These are phyloP conservation scores for Melampsora americana DNA, from an alignment of 1,284 basidiomycete species.

Conservation along the genomic window DNA sequence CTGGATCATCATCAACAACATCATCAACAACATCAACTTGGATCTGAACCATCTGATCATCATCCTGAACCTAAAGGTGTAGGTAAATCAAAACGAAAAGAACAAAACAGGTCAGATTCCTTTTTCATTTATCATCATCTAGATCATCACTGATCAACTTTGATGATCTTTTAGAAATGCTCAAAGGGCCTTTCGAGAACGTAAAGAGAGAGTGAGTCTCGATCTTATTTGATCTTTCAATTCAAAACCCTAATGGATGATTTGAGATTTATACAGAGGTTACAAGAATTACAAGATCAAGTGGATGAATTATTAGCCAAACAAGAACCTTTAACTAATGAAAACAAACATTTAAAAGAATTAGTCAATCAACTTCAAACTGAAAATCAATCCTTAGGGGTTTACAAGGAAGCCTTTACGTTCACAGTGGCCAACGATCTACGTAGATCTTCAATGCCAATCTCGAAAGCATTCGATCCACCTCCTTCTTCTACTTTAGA, in stretches of 20 bases:
- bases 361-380: background rate
- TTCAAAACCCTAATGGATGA: too few species aligned
- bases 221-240: too few species aligned
- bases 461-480: too few species aligned
- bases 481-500: too few species aligned
- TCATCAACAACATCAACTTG: too few species aligned
- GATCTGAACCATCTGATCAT: background rate
- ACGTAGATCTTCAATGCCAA: background rate
- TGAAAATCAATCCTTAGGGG: background rate
- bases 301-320: background rate
- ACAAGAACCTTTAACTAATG: background rate
- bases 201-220: constrained; percentile 11
- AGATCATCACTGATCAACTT: background rate
- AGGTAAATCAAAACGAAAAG: constrained; percentile 5
- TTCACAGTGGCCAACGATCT: constrained; percentile 1
- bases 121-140: background rate
- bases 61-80: background rate
- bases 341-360: constrained; percentile 16
- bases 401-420: constrained; percentile 13
- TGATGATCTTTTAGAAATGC: background rate
- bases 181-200: constrained; percentile 14
- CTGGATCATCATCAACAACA: too few species aligned
- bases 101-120: constrained; percentile 11
- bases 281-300: constrained; percentile 21
- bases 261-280: background rate